phyloP scores from a whole-genome alignment of 805 yeast species.

The Zygotorulaspora chibaensis region DNA sequence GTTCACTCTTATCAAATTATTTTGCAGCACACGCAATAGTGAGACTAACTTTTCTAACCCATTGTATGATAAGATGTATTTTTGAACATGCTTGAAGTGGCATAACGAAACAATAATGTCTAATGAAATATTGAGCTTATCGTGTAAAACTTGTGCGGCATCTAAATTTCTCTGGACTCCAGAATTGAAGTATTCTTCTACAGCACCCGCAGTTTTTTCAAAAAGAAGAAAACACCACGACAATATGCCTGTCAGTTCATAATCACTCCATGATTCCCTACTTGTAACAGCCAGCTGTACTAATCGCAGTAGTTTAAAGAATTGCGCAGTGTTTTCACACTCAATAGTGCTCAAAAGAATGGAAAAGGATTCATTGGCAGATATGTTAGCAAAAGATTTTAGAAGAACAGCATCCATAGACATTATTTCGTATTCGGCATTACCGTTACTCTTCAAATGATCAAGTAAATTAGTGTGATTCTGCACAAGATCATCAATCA shows the following conservation, averaged over 20 bases:
- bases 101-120: slow-evolving; percentile 36
- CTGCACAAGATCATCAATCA: slow-evolving; percentile 16
- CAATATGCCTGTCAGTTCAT: slow-evolving; percentile 37
- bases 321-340: slow-evolving; percentile 7
- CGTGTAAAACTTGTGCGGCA: slow-evolving; percentile 28
- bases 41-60: slow-evolving; percentile 35
- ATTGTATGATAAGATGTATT: slow-evolving; percentile 36
- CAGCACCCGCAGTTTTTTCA: slow-evolving; percentile 19
- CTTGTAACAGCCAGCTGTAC: slow-evolving; percentile 37
- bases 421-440: slow-evolving; percentile 11
- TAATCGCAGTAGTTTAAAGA: slow-evolving; percentile 23
- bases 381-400: slow-evolving; percentile 29
- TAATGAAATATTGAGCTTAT: slow-evolving; percentile 26
- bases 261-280: slow-evolving; percentile 36
- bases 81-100: slow-evolving; percentile 36
- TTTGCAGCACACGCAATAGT: slow-evolving; percentile 33
- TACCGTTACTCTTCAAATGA: neutral
- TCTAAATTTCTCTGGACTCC: slow-evolving; percentile 12
- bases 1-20: slow-evolving; percentile 33
- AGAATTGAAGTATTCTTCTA: slow-evolving; percentile 26
- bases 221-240: slow-evolving; percentile 38
- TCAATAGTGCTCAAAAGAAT: slow-evolving; percentile 26
- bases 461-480: slow-evolving; percentile 15
- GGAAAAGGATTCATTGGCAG: slow-evolving; percentile 36
- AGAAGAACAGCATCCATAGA: slow-evolving; percentile 22